A percentile compares a stretch with the other conserved stretches of the same genome.
phyloP scores from a whole-genome alignment of 2,329 filamentous ascomycete genomes.

The Pestalotiopsis sp. region DNA sequence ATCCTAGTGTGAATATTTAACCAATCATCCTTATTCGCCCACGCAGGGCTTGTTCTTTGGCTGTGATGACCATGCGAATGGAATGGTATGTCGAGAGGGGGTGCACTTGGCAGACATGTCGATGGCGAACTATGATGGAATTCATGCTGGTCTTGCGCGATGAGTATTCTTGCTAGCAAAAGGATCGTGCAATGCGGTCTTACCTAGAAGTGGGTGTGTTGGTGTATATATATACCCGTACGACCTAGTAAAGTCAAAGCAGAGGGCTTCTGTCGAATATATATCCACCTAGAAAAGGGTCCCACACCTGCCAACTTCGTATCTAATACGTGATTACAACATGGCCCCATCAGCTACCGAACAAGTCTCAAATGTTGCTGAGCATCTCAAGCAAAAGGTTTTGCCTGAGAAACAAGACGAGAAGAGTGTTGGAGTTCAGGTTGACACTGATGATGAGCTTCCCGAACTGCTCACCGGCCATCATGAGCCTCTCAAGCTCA shows the following conservation, averaged over 20 bases:
- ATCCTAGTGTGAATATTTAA: neutral
- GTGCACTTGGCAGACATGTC: neutral
- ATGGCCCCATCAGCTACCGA: conserved; percentile 31
- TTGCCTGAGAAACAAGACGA: conserved; percentile 6
- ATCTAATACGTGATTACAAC: neutral
- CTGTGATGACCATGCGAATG: neutral
- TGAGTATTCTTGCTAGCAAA: neutral
- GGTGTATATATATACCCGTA: no score
- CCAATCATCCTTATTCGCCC: neutral
- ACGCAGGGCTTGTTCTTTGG: neutral
- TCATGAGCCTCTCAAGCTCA: conserved; percentile 46
- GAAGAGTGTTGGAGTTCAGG: conserved; percentile 18
- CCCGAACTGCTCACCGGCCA: conserved; percentile 27
- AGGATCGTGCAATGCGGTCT: neutral
- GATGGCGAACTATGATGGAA: conserved; percentile 8
- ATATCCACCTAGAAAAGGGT: no score
- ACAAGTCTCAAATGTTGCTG: conserved; percentile 22
- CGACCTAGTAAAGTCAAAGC: no score
- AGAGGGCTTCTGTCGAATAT: no score
- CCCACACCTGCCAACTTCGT: neutral
- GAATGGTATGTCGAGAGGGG: neutral
- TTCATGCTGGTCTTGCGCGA: conserved; percentile 1
- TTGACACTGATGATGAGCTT: conserved; percentile 12
- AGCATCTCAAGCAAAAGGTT: conserved; percentile 27
- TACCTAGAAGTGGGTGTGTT: no score